Evolutionary conservation across 768 basidiomycete genomes (phyloP), one percentile per base, ranked within the genome.

Genomic region (Lactarius psammicola): DNA sequence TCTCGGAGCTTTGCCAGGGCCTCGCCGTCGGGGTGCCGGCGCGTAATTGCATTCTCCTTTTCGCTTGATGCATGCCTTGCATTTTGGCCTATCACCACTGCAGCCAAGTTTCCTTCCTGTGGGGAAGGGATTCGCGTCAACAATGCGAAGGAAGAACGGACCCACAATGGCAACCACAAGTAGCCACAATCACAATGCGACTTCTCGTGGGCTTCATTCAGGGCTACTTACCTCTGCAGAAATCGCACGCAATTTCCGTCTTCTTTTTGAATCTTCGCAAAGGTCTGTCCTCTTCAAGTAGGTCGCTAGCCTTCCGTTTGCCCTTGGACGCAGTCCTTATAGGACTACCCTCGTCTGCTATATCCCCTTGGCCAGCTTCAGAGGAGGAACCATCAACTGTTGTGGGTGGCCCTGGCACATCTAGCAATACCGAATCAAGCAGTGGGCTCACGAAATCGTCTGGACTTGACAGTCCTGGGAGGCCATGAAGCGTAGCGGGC

Each of bases 61-160:
- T 44, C 88, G 85, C 36, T 80, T 80, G 23, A 70, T 74, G 75
- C 90, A 92, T 72, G 88, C 86, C 8, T 77, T 79, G 69, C 90
- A 92, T 6, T 77, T 74, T 34, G 90, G 90, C 68, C 78, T 81
- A 2, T 75, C 79, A 2, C 89, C 89, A 72, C 89, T 86, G 76
- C 90, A 92, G 30, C 84, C 81, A 63, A 92, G 82, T 75, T 92
- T 92, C 62, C 90, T 85, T 53, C 82, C 90, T 92, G 70, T 20
- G 17, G 20, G 54, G 8, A n/a, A 20, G 56, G 33, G 33, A 56
- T 62, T 44, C 38, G 62, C 59, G 62, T 67, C 56, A 67, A 58
- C 40, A 61, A 49, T 42, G 36, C 30, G 10, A 60, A 56, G n/a
- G 53, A 65, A 56, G 53, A 23, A 36, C 59, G 54, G 56, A 53